Base-by-base conservation (phyloP, 2,329 filamentous ascomycete genomes). In the Thielaviopsis euricoi region DNA sequence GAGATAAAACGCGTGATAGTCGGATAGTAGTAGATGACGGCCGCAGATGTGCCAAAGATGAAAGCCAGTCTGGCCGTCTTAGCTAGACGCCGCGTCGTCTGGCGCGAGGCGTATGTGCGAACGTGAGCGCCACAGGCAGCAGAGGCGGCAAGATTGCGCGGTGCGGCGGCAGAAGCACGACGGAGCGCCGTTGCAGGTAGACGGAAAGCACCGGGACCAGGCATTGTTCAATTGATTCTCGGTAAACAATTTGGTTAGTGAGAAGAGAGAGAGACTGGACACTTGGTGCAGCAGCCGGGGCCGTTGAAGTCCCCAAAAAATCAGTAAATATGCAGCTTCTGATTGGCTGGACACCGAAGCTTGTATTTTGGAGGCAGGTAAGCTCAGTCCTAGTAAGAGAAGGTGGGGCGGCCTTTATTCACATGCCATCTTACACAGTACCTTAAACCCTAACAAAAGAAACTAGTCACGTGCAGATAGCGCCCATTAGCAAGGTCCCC, bases 11-110 rank as follows among this genome's bases (percentile, higher is more conserved):
- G 33, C 19, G 48, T 57, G n/a, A 61, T 58, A n/a, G 52, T 37
- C 6, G 58, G 52, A 49, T 62, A 62, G 50, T 62, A 62, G 59
- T 62, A 63, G 12, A 59, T 51, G 15, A 58, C 57, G 17, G 59
- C 58, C 13, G 59, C 62, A 17, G 62, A 59, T 13, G 53, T 37
- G 21, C 57, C 59, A 40, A 62, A 61, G 12, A 57, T 48, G 15
- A 56, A 52, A 17, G 58, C 40, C 19, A 61, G 40, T 23, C 58
- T 53, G 21, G 55, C 37, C 6, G 51, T 21, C 23, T 57, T 57
- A 19, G 52, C 25, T 6, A 61, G 57, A 19, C 52, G 54, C 40
- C 48, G 23, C 25, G 55, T 19, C 13, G 51, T 59, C 29, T 53
- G 53, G 21, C 46, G 50, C 29, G 59, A 53, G 13, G 48, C 53